Evolutionary conservation across 805 yeast species (phyloP), one percentile per base, ranked within the genome.

Genomic region (Ogataea siamensis): DNA sequence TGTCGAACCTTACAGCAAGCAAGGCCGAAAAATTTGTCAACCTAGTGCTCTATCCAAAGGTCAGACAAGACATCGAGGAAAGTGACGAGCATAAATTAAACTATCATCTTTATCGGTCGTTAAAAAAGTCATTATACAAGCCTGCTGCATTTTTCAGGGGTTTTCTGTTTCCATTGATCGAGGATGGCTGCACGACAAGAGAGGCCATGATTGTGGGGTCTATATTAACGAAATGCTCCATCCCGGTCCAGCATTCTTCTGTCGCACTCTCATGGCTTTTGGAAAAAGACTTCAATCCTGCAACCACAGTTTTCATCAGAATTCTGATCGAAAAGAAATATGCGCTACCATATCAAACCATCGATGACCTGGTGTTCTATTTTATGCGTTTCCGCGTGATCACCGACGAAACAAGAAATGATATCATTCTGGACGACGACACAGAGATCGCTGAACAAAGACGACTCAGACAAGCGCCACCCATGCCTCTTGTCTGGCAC

Each of bases 61-160:
- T 84, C 56, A 75, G 89, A 66, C 66, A 66, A 27, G 75, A 79
- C 34, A 82, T 84, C 38, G 89, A 83, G 55, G 81, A 79, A 18
- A 75, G 76, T 41, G 89, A 82, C 50, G 82, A 78, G 43, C 91
- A 84, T 54, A 78, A 76, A 24, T 73, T 93, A 47, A 91, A 94
- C 64, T 91, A 93, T 58, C 99, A 93, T 59, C 70, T 93, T 28
- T 93, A 93, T 63, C 78, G 96, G 55, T 80, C 99, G 0, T 66
- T 93, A 51, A 91, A 89, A 63, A 93, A 93, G 66, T 78, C 97
- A 0, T 72, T 94, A 38, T 93, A 93, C 70, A 93, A 93, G 62
- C 99, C 99, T 20, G 88, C 93, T 39, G 99, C 99, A 8, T 93
- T 91, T 57, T 93, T 91, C 74, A 91, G 88, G 63, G 99, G 99